These are phyloP conservation scores for Rhynchospora breviuscula DNA, from an alignment of 176 grass and related monocot species.

Conservation along the genomic window DNA sequence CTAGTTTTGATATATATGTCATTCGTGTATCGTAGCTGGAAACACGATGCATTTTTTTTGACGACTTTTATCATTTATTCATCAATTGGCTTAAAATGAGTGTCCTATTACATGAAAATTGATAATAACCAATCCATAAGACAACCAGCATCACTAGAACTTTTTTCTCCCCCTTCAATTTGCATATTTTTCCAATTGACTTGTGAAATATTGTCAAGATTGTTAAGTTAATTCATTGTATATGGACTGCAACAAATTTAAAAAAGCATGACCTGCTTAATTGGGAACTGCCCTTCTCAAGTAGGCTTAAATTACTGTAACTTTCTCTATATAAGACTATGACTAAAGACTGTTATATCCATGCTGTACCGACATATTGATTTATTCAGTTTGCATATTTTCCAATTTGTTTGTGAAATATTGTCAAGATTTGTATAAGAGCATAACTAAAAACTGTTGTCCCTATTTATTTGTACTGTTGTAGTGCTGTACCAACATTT, in stretches of 20 bases:
- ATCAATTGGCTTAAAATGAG: not conserved
- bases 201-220: not conserved
- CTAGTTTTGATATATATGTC: not conserved
- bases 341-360: no score
- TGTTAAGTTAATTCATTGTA: not conserved
- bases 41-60: not conserved
- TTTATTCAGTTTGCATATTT: not conserved
- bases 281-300: not conserved
- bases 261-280: not conserved
- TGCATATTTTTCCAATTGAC: not conserved
- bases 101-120: not conserved
- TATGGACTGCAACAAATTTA: not conserved
- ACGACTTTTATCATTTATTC: not conserved
- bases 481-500: slow-evolving; percentile 17
- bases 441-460: not conserved
- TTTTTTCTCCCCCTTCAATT: not conserved
- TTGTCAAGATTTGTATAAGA: not conserved
- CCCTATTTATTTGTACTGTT: not conserved
- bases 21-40: not conserved
- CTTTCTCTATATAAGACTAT: no score
- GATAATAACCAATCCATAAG: not conserved
- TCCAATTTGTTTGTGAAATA: not conserved
- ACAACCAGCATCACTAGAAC: not conserved
- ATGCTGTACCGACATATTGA: slow-evolving; percentile 12
- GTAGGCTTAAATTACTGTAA: not conserved